Percentiles rank a stretch among this genome's conserved stretches.
These are phyloP conservation scores for Amoebophrya sp. DNA, from an alignment of 169 alveolate species.

Conservation along the genomic window DNA sequence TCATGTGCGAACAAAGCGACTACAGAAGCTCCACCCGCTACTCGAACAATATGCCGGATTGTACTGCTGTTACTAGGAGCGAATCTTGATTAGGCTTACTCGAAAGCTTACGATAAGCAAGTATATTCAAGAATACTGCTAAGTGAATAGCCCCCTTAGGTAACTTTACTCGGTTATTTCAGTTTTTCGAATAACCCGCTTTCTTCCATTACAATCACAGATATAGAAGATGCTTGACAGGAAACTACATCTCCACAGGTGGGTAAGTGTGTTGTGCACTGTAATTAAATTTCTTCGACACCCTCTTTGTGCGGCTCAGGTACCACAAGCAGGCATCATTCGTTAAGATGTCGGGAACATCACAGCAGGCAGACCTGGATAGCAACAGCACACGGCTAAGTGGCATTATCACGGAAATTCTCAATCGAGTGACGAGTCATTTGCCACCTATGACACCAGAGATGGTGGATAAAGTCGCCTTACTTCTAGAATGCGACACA, in stretches of 20 bases:
- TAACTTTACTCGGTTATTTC: no score
- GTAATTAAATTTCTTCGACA: background rate
- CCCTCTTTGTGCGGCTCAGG: no score
- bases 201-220: no score
- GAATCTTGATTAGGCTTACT: background rate
- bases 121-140: no score
- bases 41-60: constrained; percentile 29
- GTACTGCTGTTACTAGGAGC: background rate
- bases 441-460: background rate
- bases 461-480: background rate
- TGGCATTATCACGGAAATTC: background rate
- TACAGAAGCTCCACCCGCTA: constrained; percentile 23
- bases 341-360: background rate
- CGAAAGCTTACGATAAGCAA: no score
- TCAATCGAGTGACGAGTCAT: constrained; percentile 1
- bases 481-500: background rate
- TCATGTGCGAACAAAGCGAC: background rate
- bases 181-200: background rate
- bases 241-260: no score
- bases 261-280: no score
- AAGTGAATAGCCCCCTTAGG: no score
- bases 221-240: no score
- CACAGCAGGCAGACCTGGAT: background rate
- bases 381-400: background rate
- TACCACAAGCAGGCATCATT: constrained; percentile 17